Percentiles rank a stretch among this genome's conserved stretches.
Evolutionary conservation across 306 rosid genomes (phyloP).

Genomic region (Cotoneaster glaucophyllus): DNA sequence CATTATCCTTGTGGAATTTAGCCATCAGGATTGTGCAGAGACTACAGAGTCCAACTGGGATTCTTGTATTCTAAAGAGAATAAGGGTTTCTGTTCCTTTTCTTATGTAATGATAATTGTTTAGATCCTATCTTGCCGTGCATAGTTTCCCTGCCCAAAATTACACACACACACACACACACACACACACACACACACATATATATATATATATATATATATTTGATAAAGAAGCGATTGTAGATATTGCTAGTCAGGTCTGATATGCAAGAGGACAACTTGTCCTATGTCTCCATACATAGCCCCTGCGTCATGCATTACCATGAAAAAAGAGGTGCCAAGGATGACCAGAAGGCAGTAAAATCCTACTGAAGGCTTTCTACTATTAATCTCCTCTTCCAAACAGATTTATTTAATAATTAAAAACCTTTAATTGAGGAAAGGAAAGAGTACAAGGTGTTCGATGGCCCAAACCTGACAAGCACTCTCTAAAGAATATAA

Average conservation of each 20-base stretch:
- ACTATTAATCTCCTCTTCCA: not conserved
- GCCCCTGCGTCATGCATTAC: not conserved
- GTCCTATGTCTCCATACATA: not conserved
- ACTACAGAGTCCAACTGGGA: not conserved
- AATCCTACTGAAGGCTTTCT: not conserved
- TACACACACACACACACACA: no score
- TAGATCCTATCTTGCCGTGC: not conserved
- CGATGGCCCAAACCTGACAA: not conserved
- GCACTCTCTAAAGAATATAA: not conserved
- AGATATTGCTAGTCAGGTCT: not conserved
- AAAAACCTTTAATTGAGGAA: not conserved
- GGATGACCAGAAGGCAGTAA: not conserved
- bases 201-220: no score
- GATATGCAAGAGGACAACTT: not conserved
- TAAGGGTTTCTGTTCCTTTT: not conserved
- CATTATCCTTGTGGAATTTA: not conserved
- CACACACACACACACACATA: no score
- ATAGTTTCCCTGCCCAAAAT: not conserved
- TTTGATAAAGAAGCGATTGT: not conserved
- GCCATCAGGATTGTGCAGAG: not conserved
- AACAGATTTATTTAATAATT: no score
- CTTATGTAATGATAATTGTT: not conserved
- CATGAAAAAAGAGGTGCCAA: not conserved
- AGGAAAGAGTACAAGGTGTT: not conserved
- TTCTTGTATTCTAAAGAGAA: not conserved